phyloP scores from a whole-genome alignment of 2,329 filamentous ascomycete species.

The Ploettnerulaceae sp. region DNA sequence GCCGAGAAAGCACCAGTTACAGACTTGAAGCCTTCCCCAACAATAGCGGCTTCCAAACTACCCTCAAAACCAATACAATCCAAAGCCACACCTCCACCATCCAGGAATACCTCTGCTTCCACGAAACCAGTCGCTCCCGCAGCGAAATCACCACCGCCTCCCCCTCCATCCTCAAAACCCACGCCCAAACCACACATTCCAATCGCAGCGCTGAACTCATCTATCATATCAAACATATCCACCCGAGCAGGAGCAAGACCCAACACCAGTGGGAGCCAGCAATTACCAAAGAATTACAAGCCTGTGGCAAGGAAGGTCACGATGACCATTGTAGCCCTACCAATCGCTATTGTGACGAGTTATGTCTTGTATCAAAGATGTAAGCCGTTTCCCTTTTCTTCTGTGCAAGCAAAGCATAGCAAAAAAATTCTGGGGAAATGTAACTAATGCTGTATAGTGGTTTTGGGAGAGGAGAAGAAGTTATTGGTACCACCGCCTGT shows the following conservation, averaged over 20 bases:
- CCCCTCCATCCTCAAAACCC: slow-evolving; percentile 9
- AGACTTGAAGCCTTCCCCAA: neutral
- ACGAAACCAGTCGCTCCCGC: slow-evolving; percentile 2
- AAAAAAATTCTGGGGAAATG: neutral
- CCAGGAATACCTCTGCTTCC: neutral
- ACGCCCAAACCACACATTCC: slow-evolving; percentile 19
- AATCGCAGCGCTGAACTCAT: slow-evolving; percentile 28
- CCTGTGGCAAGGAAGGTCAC: slow-evolving; percentile 30
- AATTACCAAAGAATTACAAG: slow-evolving; percentile 30
- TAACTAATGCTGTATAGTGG: slow-evolving; percentile 11
- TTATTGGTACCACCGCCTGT: slow-evolving; percentile 6
- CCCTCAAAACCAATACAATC: neutral
- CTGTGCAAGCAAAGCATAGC: too few species aligned
- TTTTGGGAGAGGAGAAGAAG: slow-evolving; percentile 24
- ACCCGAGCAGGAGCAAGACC: slow-evolving; percentile 28
- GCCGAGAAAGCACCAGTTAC: neutral
- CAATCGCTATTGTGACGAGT: slow-evolving; percentile 33
- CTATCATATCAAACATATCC: slow-evolving; percentile 29
- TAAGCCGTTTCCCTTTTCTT: slow-evolving; percentile 17
- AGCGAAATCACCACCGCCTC: neutral
- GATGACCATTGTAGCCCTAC: slow-evolving; percentile 32
- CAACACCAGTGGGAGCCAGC: slow-evolving; percentile 13
- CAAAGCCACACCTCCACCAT: neutral
- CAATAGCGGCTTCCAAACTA: neutral
- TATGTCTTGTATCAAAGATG: slow-evolving; percentile 33